These are phyloP conservation scores for Gyrodon lividus DNA, from an alignment of 768 basidiomycete genomes.

Conservation along the genomic window DNA sequence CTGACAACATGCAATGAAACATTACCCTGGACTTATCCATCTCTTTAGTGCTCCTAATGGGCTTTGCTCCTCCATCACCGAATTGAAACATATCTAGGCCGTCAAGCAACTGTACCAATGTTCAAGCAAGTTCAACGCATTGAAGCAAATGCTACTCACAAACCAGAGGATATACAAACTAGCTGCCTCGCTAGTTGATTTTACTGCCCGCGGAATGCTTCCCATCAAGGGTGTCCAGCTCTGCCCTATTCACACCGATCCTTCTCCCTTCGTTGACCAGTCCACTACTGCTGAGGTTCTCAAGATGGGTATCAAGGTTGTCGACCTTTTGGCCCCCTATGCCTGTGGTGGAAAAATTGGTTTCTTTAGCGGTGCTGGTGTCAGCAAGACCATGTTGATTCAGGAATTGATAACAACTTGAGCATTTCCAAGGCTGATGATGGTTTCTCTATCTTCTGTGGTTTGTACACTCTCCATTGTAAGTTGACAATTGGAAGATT, in stretches of 20 bases:
- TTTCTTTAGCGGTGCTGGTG: background rate
- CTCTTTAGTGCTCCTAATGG: conserved; percentile 36
- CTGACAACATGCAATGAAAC: conserved; percentile 32
- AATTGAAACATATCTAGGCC: conserved; percentile 26
- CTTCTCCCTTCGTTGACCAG: too few relatives aligned
- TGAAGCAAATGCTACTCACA: conserved; percentile 31
- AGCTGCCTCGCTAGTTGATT: conserved; percentile 15
- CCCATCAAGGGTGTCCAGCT: too few relatives aligned
- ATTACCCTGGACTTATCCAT: conserved; percentile 25
- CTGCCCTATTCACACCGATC: too few relatives aligned
- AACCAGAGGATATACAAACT: conserved; percentile 32
- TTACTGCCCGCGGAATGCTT: conserved; percentile 23
- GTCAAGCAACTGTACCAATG: conserved; percentile 22
- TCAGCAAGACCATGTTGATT: too few relatives aligned
- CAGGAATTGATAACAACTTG: too few relatives aligned
- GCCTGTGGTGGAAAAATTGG: conserved; percentile 99
- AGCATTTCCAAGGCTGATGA: too few relatives aligned
- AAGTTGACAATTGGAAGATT: conserved; percentile 3
- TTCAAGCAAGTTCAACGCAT: conserved; percentile 18
- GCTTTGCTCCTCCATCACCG: conserved; percentile 37
- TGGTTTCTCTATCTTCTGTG: too few relatives aligned
- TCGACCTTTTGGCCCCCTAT: too few relatives aligned
- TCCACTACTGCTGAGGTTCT: too few relatives aligned
- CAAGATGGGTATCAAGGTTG: conserved; percentile 99
- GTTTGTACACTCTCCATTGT: too few relatives aligned